Percentiles rank a stretch among this genome's conserved stretches.
These are phyloP conservation scores for Gloeophyllum trabeum DNA, from an alignment of 768 basidiomycete genomes.

Conservation along the genomic window DNA sequence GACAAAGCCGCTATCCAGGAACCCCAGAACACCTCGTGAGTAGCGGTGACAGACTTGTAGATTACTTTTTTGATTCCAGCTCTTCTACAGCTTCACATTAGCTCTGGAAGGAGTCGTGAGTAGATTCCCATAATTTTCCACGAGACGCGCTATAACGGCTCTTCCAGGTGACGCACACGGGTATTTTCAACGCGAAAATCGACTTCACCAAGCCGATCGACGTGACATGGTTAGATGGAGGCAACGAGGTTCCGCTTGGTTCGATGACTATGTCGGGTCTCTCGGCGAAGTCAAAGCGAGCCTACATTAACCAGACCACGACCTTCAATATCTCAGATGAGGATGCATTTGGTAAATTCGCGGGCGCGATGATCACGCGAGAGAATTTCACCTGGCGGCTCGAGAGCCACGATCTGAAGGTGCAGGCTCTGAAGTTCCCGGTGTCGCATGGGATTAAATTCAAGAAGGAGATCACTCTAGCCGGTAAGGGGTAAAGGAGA, in stretches of 20 bases:
- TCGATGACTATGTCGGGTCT: conserved; percentile 36
- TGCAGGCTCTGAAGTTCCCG: conserved; percentile 60
- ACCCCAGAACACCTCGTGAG: conserved; percentile 49
- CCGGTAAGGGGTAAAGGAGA: too few species aligned
- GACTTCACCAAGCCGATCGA: conserved; percentile 44
- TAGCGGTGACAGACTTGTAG: conserved; percentile 6
- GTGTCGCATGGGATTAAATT: conserved; percentile 55
- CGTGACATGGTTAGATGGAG: conserved; percentile 46
- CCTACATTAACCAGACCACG: conserved; percentile 48
- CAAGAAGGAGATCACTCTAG: conserved; percentile 45
- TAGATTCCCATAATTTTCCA: background rate
- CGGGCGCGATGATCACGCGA: conserved; percentile 51
- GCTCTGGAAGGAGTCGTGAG: conserved; percentile 42
- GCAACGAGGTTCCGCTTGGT: conserved; percentile 40
- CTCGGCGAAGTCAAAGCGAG: conserved; percentile 40
- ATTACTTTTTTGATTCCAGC: background rate
- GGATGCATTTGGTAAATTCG: conserved; percentile 50
- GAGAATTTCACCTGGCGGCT: conserved; percentile 61
- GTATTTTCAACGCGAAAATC: conserved; percentile 53
- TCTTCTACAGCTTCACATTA: conserved; percentile 35
- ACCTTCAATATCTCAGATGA: conserved; percentile 45
- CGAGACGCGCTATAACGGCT: background rate
- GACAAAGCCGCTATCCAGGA: conserved; percentile 36
- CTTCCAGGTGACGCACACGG: conserved; percentile 50
- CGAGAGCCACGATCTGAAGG: conserved; percentile 39